Evolutionary conservation across 768 basidiomycete genomes (phyloP).

Genomic region (Mycena galericulata): DNA sequence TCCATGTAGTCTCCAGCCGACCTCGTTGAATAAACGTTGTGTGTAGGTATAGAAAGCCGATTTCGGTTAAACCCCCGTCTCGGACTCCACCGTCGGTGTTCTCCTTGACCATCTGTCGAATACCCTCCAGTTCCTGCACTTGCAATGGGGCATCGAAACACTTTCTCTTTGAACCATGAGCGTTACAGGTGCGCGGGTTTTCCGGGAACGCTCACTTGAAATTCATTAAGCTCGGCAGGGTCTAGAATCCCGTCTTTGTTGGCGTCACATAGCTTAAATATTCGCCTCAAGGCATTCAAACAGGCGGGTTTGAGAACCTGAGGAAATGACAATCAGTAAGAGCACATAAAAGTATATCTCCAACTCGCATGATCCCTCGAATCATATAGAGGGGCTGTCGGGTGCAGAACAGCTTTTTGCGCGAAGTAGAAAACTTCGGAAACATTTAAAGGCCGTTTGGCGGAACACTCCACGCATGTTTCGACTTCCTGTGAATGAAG

Average conservation of each 20-base stretch:
- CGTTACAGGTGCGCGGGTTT: constrained; percentile 22
- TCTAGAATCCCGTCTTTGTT: constrained; percentile 96
- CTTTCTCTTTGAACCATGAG: constrained; percentile 70
- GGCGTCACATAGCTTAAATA: constrained; percentile 96
- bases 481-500: constrained; percentile 85
- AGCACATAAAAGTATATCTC: constrained; percentile 12
- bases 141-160: constrained; percentile 96
- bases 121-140: constrained; percentile 94
- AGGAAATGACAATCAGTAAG: constrained; percentile 23
- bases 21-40: constrained; percentile 98
- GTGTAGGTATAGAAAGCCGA: constrained; percentile 93
- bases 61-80: constrained; percentile 88
- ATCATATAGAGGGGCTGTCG: constrained; percentile 96
- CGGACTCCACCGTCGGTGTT: constrained; percentile 82
- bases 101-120: constrained; percentile 89
- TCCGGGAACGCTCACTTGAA: constrained; percentile 75
- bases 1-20: constrained; percentile 97
- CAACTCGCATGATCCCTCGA: constrained; percentile 92
- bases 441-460: constrained; percentile 89
- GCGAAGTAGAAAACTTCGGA: constrained; percentile 99
- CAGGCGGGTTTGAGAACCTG: constrained; percentile 95
- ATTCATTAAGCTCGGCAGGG: constrained; percentile 93
- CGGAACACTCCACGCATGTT: constrained; percentile 98
- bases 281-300: constrained; percentile 85
- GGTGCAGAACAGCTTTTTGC: constrained; percentile 96